Conservation (phyloP, 2,329 filamentous ascomycete species). For the Truncatella angustata region DNA sequence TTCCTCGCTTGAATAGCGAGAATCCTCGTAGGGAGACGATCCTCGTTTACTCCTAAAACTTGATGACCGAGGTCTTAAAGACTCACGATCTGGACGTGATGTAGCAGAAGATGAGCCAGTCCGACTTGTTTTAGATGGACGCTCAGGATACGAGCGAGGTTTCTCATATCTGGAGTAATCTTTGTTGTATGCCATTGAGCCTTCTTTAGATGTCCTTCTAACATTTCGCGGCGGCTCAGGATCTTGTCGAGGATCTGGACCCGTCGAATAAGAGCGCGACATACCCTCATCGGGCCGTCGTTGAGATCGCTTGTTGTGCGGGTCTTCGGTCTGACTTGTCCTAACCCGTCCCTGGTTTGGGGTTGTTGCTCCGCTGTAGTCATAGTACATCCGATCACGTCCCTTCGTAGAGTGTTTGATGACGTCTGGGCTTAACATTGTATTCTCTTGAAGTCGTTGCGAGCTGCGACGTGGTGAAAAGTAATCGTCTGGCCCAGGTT, state of each 20-base stretch:
- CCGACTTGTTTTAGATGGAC: constrained; percentile 17
- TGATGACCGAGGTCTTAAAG: constrained; percentile 19
- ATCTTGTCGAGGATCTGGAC: constrained; percentile 22
- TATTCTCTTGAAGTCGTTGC: constrained; percentile 28
- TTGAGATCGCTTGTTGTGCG: constrained; percentile 19
- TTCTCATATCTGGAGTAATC: constrained; percentile 11
- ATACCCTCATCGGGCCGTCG: constrained; percentile 20
- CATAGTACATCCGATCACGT: constrained; percentile 24
- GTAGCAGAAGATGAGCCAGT: constrained; percentile 15
- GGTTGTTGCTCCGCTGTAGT: constrained; percentile 22
- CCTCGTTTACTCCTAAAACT: constrained; percentile 18
- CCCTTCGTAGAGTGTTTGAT: constrained; percentile 31
- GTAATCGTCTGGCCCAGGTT: constrained; percentile 31
- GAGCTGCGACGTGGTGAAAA: constrained; percentile 27
- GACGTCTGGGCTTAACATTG: constrained; percentile 46
- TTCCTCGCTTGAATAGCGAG: constrained; percentile 29
- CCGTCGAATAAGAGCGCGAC: constrained; percentile 17
- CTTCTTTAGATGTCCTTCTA: constrained; percentile 20
- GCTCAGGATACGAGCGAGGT: constrained; percentile 15
- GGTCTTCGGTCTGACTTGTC: constrained; percentile 17
- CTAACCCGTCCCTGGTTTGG: constrained; percentile 19
- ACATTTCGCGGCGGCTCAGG: constrained; percentile 21
- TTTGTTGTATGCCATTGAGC: not conserved
- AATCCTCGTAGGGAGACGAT: constrained; percentile 19
- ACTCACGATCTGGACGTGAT: constrained; percentile 22